Conservation (phyloP, 1,284 basidiomycete genomes). For the Ganoderma lingzhi region DNA sequence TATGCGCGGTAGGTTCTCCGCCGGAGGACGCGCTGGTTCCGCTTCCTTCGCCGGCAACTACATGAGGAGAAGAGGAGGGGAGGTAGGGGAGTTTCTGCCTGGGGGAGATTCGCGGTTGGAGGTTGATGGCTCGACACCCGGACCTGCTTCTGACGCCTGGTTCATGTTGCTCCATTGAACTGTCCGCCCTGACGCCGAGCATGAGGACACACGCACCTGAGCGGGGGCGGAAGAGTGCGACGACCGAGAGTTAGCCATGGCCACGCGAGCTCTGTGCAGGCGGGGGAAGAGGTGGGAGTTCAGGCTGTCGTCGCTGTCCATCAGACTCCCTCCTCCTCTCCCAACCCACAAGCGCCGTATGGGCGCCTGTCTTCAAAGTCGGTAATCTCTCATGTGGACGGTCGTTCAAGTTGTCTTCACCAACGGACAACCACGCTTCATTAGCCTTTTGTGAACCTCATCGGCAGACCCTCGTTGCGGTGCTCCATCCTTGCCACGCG, state of each 20-base stretch:
- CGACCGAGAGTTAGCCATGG: conserved; percentile 28
- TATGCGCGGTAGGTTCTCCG: conserved; percentile 15
- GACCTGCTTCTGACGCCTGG: conserved; percentile 32
- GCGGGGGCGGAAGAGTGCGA: conserved; percentile 20
- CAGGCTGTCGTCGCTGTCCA: conserved; percentile 20
- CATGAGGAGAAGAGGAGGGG: conserved; percentile 14
- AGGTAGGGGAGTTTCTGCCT: conserved; percentile 13
- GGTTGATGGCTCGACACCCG: conserved; percentile 22
- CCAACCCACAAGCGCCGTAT: conserved; percentile 7
- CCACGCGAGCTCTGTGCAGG: conserved; percentile 26
- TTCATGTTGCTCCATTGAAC: conserved; percentile 17
- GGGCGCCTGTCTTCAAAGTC: not conserved
- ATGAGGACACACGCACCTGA: conserved; percentile 21
- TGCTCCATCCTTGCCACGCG: conserved; percentile 17
- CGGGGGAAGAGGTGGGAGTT: conserved; percentile 20
- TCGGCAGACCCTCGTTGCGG: conserved; percentile 23
- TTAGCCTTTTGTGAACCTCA: conserved; percentile 6
- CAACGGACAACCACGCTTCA: conserved; percentile 6
- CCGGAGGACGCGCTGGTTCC: conserved; percentile 18
- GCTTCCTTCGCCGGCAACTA: conserved; percentile 15
- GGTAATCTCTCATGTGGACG: conserved; percentile 3
- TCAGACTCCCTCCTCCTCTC: conserved; percentile 18
- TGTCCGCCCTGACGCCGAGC: conserved; percentile 4
- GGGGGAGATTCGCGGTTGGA: conserved; percentile 21
- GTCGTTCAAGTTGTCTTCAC: conserved; percentile 15